Conservation (phyloP, 192 early-diverging fungal species). For the Linnemannia zychae region DNA sequence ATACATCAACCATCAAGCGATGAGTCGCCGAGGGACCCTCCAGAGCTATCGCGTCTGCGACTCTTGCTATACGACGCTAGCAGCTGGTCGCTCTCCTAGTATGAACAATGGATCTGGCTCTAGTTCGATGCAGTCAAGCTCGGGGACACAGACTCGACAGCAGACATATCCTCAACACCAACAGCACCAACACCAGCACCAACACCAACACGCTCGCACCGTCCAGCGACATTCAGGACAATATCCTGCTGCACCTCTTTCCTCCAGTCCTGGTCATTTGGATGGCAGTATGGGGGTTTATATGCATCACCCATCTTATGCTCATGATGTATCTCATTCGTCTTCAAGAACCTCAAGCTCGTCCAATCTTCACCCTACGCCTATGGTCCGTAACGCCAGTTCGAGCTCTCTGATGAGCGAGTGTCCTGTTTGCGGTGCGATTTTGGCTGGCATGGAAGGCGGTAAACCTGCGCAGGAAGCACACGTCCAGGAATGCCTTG, state of each 20-base stretch:
- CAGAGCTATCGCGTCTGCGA: constrained; percentile 57
- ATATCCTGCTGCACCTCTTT: background rate
- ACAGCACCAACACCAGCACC: background rate
- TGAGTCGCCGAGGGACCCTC: constrained; percentile 27
- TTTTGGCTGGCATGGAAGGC: constrained; percentile 61
- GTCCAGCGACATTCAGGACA: constrained; percentile 10
- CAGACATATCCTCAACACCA: background rate
- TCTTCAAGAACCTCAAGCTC: constrained; percentile 50
- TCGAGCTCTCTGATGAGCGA: constrained; percentile 74
- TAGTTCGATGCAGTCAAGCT: constrained; percentile 12
- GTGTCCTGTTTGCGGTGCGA: constrained; percentile 77
- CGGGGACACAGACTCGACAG: constrained; percentile 16
- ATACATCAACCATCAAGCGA: constrained; percentile 35
- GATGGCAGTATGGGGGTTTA: constrained; percentile 30
- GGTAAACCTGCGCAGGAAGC: constrained; percentile 65
- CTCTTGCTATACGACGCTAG: constrained; percentile 32
- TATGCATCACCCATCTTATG: constrained; percentile 6
- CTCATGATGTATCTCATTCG: constrained; percentile 25
- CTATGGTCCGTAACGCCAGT: constrained; percentile 57
- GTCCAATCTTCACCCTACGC: constrained; percentile 41
- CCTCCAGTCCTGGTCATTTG: background rate
- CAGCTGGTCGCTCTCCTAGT: constrained; percentile 12
- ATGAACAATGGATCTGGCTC: constrained; percentile 20
- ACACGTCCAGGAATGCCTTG: constrained; percentile 77
- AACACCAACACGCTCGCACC: background rate